These are phyloP conservation scores for Phlyctochytrium bullatum DNA, from an alignment of 192 early-diverging fungal species.

Conservation along the genomic window DNA sequence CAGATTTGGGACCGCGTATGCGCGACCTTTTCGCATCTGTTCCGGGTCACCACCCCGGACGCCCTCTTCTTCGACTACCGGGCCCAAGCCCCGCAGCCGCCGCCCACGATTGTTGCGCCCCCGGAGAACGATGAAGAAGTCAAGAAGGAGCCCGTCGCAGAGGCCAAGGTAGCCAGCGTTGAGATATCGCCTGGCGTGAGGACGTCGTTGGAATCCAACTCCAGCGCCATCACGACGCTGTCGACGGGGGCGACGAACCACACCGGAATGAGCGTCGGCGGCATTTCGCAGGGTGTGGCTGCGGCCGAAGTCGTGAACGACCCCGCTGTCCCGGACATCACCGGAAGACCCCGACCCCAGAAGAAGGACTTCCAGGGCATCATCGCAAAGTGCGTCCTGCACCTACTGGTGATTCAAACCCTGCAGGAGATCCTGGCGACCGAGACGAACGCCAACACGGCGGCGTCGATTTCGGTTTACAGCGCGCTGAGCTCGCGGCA, in stretches of 20 bases:
- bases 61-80: slow-evolving; percentile 62
- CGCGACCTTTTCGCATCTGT: slow-evolving; percentile 66
- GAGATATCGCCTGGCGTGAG: background rate
- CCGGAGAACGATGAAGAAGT: slow-evolving; percentile 8
- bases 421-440: slow-evolving; percentile 69
- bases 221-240: background rate
- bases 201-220: background rate
- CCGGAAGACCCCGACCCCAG: slow-evolving; percentile 43
- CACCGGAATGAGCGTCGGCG: background rate
- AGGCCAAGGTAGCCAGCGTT: background rate
- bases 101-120: slow-evolving; percentile 19
- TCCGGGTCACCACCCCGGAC: slow-evolving; percentile 77
- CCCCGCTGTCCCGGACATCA: slow-evolving; percentile 17
- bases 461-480: slow-evolving; percentile 42
- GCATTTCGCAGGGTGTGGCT: background rate
- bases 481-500: slow-evolving; percentile 52
- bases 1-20: slow-evolving; percentile 74
- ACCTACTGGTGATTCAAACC: slow-evolving; percentile 86
- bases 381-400: slow-evolving; percentile 86
- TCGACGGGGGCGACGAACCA: background rate
- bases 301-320: background rate
- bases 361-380: slow-evolving; percentile 79
- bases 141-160: slow-evolving; percentile 1
- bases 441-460: slow-evolving; percentile 32
- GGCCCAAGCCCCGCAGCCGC: slow-evolving; percentile 21